Conservation (phyloP, 345 rosid species). For the Salix caprea region DNA sequence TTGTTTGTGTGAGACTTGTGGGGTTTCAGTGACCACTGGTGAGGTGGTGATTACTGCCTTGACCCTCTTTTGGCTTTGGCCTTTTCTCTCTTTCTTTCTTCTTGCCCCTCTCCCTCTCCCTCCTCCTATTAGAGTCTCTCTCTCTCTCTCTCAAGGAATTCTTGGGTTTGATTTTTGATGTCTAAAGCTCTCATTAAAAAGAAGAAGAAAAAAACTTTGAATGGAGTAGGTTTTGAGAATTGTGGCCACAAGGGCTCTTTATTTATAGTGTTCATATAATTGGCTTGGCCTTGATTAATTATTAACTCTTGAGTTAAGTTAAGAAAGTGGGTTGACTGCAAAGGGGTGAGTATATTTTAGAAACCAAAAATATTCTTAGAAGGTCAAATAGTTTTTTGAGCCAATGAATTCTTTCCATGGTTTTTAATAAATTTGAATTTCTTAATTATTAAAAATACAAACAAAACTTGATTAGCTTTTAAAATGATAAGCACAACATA, state of each 20-base stretch:
- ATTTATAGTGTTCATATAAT: conserved; percentile 23
- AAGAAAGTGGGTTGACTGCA: not conserved
- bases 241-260: not conserved
- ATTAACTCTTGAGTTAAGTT: conserved; percentile 21
- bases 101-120: not conserved
- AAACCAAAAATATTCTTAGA: not conserved
- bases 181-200: not conserved
- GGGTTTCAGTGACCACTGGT: not conserved
- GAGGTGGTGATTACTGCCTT: conserved; percentile 12
- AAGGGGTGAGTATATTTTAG: not conserved
- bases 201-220: not conserved
- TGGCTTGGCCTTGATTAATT: conserved; percentile 23
- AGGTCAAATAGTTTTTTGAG: not conserved
- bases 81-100: not conserved
- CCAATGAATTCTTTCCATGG: not conserved
- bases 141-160: not conserved
- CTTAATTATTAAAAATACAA: not conserved
- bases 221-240: not conserved
- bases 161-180: not conserved
- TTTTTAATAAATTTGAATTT: not conserved
- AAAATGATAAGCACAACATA: too few relatives aligned
- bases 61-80: conserved; percentile 15
- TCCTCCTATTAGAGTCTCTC: not conserved
- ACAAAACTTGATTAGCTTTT: not conserved
- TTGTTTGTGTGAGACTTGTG: not conserved